These are phyloP conservation scores for Arthromyces matolae DNA, from an alignment of 768 basidiomycete species.

Conservation along the genomic window DNA sequence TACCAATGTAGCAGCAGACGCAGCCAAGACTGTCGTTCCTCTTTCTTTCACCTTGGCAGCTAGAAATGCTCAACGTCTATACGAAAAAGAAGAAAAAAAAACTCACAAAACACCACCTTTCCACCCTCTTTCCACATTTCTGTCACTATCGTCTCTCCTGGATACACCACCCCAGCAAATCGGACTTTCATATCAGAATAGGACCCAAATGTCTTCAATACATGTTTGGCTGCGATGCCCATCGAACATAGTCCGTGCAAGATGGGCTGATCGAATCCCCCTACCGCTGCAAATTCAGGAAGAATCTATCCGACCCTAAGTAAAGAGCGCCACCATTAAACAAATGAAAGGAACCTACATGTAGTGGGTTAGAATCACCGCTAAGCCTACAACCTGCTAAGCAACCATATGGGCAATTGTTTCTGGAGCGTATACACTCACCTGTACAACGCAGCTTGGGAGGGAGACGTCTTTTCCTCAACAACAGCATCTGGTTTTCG, in stretches of 20 bases:
- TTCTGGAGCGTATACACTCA: slow-evolving; percentile 37
- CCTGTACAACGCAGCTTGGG: slow-evolving; percentile 93
- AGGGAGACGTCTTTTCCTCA: slow-evolving; percentile 80
- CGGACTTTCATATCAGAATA: slow-evolving; percentile 95
- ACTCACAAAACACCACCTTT: slow-evolving; percentile 89
- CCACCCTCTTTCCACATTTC: slow-evolving; percentile 97
- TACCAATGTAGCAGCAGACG: slow-evolving; percentile 76
- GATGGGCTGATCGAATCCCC: slow-evolving; percentile 92
- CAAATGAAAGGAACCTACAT: slow-evolving; percentile 45
- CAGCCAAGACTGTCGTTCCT: slow-evolving; percentile 62
- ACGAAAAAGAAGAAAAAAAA: neutral
- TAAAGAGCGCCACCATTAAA: neutral
- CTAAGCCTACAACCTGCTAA: slow-evolving; percentile 62
- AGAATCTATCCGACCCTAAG: slow-evolving; percentile 54
- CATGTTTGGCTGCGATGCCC: slow-evolving; percentile 92
- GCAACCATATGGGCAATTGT: too few relatives aligned
- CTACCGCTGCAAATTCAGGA: slow-evolving; percentile 90
- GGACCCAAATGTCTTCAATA: slow-evolving; percentile 79
- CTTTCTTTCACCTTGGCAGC: slow-evolving; percentile 89
- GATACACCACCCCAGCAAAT: slow-evolving; percentile 89
- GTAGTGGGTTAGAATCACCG: slow-evolving; percentile 89
- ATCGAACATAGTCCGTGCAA: slow-evolving; percentile 87
- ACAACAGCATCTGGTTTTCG: slow-evolving; percentile 80
- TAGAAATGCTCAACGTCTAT: slow-evolving; percentile 25
- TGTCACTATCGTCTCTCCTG: slow-evolving; percentile 92